Evolutionary conservation across 495 filamentous ascomycete genomes (phyloP).

Genomic region (Penicillium chermesinum): DNA sequence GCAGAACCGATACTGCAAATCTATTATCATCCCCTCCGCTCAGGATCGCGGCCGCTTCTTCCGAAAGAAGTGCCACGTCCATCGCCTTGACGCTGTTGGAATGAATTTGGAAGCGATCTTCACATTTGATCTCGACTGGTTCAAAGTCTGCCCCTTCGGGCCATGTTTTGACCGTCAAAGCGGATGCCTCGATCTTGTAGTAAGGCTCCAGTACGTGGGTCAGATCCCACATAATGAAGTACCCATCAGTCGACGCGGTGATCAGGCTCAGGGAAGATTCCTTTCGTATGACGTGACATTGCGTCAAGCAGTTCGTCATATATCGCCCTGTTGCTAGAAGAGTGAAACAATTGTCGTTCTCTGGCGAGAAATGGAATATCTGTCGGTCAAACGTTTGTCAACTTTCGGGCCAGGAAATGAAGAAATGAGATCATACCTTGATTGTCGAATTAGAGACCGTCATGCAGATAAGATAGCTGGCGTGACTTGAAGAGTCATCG

Average conservation of each 20-base stretch:
- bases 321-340: slow-evolving; percentile 58
- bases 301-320: slow-evolving; percentile 74
- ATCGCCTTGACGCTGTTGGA: slow-evolving; percentile 69
- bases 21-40: slow-evolving; percentile 85
- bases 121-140: slow-evolving; percentile 26
- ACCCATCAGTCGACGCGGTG: slow-evolving; percentile 60
- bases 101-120: slow-evolving; percentile 51
- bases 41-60: slow-evolving; percentile 47
- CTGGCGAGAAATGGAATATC: slow-evolving; percentile 55
- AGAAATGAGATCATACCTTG: slow-evolving; percentile 34
- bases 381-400: slow-evolving; percentile 9
- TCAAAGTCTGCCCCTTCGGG: slow-evolving; percentile 12
- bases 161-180: slow-evolving; percentile 15
- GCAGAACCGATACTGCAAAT: slow-evolving; percentile 52
- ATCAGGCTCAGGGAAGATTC: slow-evolving; percentile 35
- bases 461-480: slow-evolving; percentile 53
- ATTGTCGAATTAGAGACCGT: slow-evolving; percentile 76
- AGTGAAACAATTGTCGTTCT: slow-evolving; percentile 39
- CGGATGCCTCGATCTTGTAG: slow-evolving; percentile 22
- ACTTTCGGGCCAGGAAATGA: background rate
- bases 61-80: slow-evolving; percentile 27
- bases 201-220: slow-evolving; percentile 27
- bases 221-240: slow-evolving; percentile 51
- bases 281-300: slow-evolving; percentile 50
- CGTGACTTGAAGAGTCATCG: slow-evolving; percentile 11